These are phyloP conservation scores for Sedum album DNA, from an alignment of 164 flowering plant species.

Conservation along the genomic window DNA sequence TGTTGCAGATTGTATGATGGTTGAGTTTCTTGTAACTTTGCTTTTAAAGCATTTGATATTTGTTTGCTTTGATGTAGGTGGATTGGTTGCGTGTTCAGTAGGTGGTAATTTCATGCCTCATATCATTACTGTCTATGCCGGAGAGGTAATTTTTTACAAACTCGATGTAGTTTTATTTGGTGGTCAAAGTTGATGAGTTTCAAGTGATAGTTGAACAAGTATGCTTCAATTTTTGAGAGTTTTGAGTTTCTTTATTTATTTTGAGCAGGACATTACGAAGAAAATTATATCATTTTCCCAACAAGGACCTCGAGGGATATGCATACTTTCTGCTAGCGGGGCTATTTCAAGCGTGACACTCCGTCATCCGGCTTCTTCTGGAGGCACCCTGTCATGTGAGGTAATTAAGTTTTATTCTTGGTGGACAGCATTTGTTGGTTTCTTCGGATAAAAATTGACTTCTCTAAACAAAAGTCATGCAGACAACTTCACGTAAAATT, in stretches of 20 bases:
- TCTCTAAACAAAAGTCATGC: background rate
- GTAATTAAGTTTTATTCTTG: slow-evolving; percentile 12
- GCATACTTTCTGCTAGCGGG: slow-evolving; percentile 86
- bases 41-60: background rate
- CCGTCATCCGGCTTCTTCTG: slow-evolving; percentile 77
- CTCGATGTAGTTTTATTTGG: background rate
- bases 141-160: slow-evolving; percentile 30
- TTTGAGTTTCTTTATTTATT: background rate
- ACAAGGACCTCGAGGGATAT: slow-evolving; percentile 62
- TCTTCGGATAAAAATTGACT: background rate
- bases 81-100: slow-evolving; percentile 23
- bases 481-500: background rate
- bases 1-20: background rate
- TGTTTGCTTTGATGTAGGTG: slow-evolving; percentile 22
- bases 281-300: slow-evolving; percentile 60
- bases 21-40: too few species aligned
- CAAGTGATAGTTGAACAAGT: background rate
- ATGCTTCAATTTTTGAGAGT: background rate
- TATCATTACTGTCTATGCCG: slow-evolving; percentile 40
- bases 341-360: slow-evolving; percentile 74
- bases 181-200: too few species aligned
- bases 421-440: background rate
- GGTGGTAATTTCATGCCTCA: slow-evolving; percentile 52
- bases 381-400: slow-evolving; percentile 80
- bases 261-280: slow-evolving; percentile 63